Base-by-base conservation (phyloP, 139 green algal genomes). In the Closterium sp. region DNA sequence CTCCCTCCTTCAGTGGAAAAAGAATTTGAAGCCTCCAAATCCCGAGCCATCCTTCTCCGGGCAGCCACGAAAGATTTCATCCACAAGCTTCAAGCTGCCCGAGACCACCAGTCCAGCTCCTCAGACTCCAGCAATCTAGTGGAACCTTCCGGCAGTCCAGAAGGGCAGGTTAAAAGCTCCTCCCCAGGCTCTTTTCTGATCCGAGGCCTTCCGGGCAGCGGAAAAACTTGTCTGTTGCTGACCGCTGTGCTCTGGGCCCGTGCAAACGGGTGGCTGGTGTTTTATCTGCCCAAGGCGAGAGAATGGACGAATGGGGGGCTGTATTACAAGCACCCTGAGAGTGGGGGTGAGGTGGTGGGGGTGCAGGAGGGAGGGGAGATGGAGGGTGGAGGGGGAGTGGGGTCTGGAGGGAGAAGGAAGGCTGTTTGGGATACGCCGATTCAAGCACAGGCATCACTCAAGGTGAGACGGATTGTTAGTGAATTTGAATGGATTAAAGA, bases 211-310 rank as follows among this genome's bases (percentile, higher is more conserved):
- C 36, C 32, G 33, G 91, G 88, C 32, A 93, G 91, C 88, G 91
- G 91, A 4, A 94, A 94, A 81, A 90, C 23, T 33, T 43, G 86
- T 76, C 55, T 76, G 12, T 84, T 94, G 34, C 89, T 90, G 69
- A 85, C 76, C 31, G 33, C 55, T 28, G 91, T 93, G 31, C 23
- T 66, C 35, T 94, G 91, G 91, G 91, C 91, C 25, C 85, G 91
- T n/a, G 88, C 91, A 69, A 87, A 85, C 88, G 91, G 91, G 33
- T 94, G 91, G 91, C 66, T 94, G 31, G 88, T 84, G 30, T 36
- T 94, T 31, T 94, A 94, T 35, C 88, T 94, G 30, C 91, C 91
- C 31, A n/a, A 25, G 28, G 90, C 87, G 4, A 34, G 87, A 33
- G 90, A 92, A 32, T 93, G 90, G 90, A 92, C 87, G 23, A 33